These are phyloP conservation scores for Pseudogymnoascus pannorum DNA, from an alignment of 2,329 filamentous ascomycete genomes.

Conservation along the genomic window DNA sequence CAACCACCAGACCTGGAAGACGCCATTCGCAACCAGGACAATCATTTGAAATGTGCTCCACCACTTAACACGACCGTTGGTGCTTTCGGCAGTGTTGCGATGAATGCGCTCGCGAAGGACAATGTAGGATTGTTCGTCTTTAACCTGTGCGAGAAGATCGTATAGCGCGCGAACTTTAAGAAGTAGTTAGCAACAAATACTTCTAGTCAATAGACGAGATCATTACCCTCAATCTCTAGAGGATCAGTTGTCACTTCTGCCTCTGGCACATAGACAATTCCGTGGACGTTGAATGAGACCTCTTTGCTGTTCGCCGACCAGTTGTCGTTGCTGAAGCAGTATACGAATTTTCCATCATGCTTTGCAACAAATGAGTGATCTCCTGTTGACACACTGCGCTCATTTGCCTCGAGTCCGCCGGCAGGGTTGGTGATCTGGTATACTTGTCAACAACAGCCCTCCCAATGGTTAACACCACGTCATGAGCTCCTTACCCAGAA, in stretches of 20 bases:
- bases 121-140: conserved; percentile 97
- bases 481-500: conserved; percentile 69
- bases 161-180: conserved; percentile 70
- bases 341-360: conserved; percentile 80
- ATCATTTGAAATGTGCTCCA: conserved; percentile 97
- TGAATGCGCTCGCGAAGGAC: conserved; percentile 91
- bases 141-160: conserved; percentile 82
- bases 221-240: conserved; percentile 77
- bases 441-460: conserved; percentile 16
- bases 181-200: not conserved
- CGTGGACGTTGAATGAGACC: conserved; percentile 98
- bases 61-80: conserved; percentile 96
- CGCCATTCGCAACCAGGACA: conserved; percentile 80
- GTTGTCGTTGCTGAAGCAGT: conserved; percentile 99
- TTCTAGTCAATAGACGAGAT: not conserved
- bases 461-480: conserved; percentile 6
- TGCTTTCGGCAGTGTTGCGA: conserved; percentile 97
- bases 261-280: conserved; percentile 94
- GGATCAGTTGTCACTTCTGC: conserved; percentile 77
- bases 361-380: conserved; percentile 86
- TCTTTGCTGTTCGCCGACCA: conserved; percentile 96
- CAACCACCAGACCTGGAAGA: conserved; percentile 99
- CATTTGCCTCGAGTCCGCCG: conserved; percentile 68
- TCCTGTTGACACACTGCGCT: conserved; percentile 77
- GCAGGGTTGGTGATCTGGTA: conserved; percentile 68